These are phyloP conservation scores for Kwoniella shandongensis DNA, from an alignment of 768 basidiomycete genomes.

Conservation along the genomic window DNA sequence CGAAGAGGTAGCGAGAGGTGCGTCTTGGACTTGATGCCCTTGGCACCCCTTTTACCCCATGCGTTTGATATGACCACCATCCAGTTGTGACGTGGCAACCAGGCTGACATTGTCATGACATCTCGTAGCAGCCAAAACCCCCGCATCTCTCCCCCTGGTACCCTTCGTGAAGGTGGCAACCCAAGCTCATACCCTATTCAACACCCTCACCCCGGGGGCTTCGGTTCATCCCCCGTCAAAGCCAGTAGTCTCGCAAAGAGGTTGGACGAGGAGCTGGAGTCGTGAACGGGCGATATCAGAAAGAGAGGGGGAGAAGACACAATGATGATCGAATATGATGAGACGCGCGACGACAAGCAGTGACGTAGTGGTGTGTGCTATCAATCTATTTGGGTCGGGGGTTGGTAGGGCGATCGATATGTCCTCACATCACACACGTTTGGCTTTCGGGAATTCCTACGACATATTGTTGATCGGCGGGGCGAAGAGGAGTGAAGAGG, in stretches of 20 bases:
- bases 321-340: neutral
- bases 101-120: neutral
- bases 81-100: too few species aligned
- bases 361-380: too few species aligned
- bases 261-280: constrained; percentile 38
- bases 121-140: constrained; percentile 19
- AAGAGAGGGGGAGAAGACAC: neutral
- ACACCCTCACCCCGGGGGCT: constrained; percentile 23
- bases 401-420: too few species aligned
- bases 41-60: neutral
- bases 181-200: constrained; percentile 43
- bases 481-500: too few species aligned
- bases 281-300: neutral
- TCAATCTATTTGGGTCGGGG: too few species aligned
- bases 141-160: constrained; percentile 39
- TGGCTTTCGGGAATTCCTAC: too few species aligned
- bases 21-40: neutral
- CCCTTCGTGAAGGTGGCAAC: constrained; percentile 25
- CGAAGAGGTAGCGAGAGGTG: constrained; percentile 41
- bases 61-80: too few species aligned
- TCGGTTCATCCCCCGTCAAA: constrained; percentile 47
- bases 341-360: too few species aligned
- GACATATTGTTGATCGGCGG: too few species aligned
- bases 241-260: constrained; percentile 37
- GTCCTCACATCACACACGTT: too few species aligned